Base-by-base conservation (phyloP, 495 filamentous ascomycete species). In the Astrothelium subdiscretum region DNA sequence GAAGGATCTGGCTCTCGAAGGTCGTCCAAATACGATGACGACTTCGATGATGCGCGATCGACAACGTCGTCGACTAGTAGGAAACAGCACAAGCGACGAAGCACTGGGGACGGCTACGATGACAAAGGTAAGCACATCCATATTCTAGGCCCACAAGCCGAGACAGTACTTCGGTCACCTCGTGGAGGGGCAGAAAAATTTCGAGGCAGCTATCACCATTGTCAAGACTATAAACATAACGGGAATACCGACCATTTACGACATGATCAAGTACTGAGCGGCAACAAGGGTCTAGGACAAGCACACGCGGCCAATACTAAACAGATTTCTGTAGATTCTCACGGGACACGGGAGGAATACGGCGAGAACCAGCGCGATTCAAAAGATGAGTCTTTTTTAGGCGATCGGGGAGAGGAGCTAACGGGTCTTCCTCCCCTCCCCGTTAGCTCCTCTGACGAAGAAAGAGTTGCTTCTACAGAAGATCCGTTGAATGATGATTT, bases 311-410 rank as follows among this genome's bases (percentile, higher is more conserved):
- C 38, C 60, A 44, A 24, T 54, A 54, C 48, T 54, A 54, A 54
- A 24, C 48, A 54, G 48, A 54, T 24, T 54, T 54, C 48, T 54
- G 48, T 54, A 54, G 48, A 54, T 54, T 54, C 32, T 29, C 32
- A 61, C 29, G 58, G 35, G 15, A 58, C 44, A 51, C 63, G 60
- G 32, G 67, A 63, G 32, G 65, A 65, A 20, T 65, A 57, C 40
- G 57, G 43, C 29, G 48, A 58, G 51, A 66, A 68, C 52, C 26
- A 54, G 29, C 20, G 24, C 0, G 11, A 20, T 6, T 61, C 62
- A 20, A 63, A 68, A 32, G 65, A 74, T 54, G 64, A 68, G 68
- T 74, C 74, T 76, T 76, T 76, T 75, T 75, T 75, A 76, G 74
- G 66, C 59, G 66, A 69, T 63, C 70, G 74, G 74, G 74, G 70